These are phyloP conservation scores for Trichaptum fuscoviolaceum DNA, from an alignment of 768 basidiomycete species.

Conservation along the genomic window DNA sequence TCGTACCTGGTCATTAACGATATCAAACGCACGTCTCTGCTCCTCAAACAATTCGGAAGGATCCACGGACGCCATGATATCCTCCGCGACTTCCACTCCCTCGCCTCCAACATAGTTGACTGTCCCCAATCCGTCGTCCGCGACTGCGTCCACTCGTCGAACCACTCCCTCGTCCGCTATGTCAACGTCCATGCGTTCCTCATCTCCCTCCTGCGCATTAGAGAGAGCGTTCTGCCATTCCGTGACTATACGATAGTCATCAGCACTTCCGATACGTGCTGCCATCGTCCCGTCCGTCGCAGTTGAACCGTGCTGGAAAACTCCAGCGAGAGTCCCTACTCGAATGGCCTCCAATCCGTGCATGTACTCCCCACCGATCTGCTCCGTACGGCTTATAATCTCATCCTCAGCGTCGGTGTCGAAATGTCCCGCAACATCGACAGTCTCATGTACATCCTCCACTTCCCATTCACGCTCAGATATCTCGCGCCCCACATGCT, in stretches of 20 bases:
- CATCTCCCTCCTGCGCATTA: too few relatives aligned
- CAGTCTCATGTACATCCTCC: too few relatives aligned
- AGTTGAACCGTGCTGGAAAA: neutral
- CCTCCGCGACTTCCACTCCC: neutral
- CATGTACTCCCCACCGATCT: neutral
- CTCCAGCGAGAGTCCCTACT: neutral
- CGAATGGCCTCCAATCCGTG: neutral
- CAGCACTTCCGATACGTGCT: neutral
- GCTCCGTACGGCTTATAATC: neutral
- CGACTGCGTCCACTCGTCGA: too few relatives aligned
- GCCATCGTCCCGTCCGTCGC: too few relatives aligned
- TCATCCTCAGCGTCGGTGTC: neutral
- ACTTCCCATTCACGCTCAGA: too few relatives aligned
- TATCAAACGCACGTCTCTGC: constrained; percentile 32
- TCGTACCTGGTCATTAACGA: constrained; percentile 24
- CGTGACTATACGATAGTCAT: neutral
- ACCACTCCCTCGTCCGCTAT: neutral
- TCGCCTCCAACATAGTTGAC: neutral
- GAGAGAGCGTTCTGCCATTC: neutral
- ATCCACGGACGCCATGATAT: constrained; percentile 9
- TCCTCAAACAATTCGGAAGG: constrained; percentile 21
- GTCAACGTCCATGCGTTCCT: too few relatives aligned
- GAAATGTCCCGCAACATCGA: too few relatives aligned
- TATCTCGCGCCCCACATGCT: too few relatives aligned
- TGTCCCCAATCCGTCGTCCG: neutral